A percentile compares a stretch with the other conserved stretches of the same genome.
Conservation (phyloP, 805 yeast genomes). For the Yamadazyma sp. region DNA sequence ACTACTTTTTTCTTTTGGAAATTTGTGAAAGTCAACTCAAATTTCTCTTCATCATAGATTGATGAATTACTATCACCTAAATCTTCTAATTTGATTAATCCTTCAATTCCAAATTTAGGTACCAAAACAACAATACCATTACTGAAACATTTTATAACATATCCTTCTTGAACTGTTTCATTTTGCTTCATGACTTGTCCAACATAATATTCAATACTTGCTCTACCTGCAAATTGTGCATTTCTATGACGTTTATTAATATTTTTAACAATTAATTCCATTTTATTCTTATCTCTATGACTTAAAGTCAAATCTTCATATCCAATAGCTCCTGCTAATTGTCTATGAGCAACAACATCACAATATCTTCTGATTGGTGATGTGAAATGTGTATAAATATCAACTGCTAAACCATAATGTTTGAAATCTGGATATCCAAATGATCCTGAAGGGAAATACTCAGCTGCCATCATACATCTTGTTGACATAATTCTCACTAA, state of each 20-base stretch:
- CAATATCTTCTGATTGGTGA: constrained; percentile 98
- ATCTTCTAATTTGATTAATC: constrained; percentile 78
- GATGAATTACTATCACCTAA: constrained; percentile 64
- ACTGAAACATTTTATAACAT: constrained; percentile 85
- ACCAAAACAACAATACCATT: constrained; percentile 94
- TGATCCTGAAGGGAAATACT: constrained; percentile 89
- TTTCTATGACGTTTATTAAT: constrained; percentile 93
- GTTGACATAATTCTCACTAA: constrained; percentile 95
- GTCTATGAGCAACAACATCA: constrained; percentile 96
- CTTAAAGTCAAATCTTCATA: constrained; percentile 79
- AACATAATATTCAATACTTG: constrained; percentile 94
- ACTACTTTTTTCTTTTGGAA: constrained; percentile 43
- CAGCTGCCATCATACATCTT: constrained; percentile 99
- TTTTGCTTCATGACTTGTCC: constrained; percentile 94
- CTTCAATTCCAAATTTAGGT: constrained; percentile 95
- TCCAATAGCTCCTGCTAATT: constrained; percentile 96
- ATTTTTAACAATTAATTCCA: constrained; percentile 85
- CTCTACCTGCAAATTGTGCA: constrained; percentile 98
- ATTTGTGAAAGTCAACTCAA: constrained; percentile 58
- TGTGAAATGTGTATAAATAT: constrained; percentile 96
- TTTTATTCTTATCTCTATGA: constrained; percentile 84
- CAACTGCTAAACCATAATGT: constrained; percentile 97
- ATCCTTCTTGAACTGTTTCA: constrained; percentile 81
- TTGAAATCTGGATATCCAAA: constrained; percentile 87
- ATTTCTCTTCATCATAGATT: constrained; percentile 73